A percentile compares a stretch with the other conserved stretches of the same genome.
Conservation (phyloP, 2,329 filamentous ascomycete genomes). For the Sordariomycetes sp. region DNA sequence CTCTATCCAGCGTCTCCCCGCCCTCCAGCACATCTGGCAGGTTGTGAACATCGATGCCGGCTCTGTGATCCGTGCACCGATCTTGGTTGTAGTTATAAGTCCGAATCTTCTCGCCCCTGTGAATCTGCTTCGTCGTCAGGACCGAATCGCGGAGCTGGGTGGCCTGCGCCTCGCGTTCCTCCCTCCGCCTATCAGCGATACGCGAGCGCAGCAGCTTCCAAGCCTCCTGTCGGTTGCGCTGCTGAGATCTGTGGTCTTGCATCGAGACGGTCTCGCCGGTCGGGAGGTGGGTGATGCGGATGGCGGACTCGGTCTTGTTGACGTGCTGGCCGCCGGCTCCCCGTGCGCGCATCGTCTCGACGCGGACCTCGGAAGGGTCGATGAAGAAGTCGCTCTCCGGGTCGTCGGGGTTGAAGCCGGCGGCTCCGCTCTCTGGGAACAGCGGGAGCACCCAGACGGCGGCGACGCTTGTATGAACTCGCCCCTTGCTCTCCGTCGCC, state of each 20-base stretch:
- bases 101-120: slow-evolving; percentile 84
- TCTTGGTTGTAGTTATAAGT: slow-evolving; percentile 77
- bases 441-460: slow-evolving; percentile 88
- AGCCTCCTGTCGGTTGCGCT: slow-evolving; percentile 77
- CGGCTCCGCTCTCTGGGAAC: slow-evolving; percentile 49
- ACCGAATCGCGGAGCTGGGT: slow-evolving; percentile 67
- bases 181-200: slow-evolving; percentile 69
- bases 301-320: slow-evolving; percentile 95
- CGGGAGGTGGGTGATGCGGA: slow-evolving; percentile 83
- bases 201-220: slow-evolving; percentile 79
- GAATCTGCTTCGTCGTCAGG: slow-evolving; percentile 71
- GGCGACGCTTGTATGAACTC: slow-evolving; percentile 88
- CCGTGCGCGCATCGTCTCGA: slow-evolving; percentile 84
- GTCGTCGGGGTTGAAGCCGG: slow-evolving; percentile 60
- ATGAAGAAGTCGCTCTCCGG: slow-evolving; percentile 90
- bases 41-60: slow-evolving; percentile 70
- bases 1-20: slow-evolving; percentile 56
- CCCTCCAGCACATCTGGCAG: slow-evolving; percentile 73
- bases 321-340: slow-evolving; percentile 96
- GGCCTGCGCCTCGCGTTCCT: slow-evolving; percentile 76
- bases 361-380: slow-evolving; percentile 69
- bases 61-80: slow-evolving; percentile 82
- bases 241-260: slow-evolving; percentile 87
- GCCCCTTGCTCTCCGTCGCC: slow-evolving; percentile 80
- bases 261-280: slow-evolving; percentile 82